Conservation (phyloP, 306 rosid genomes). For the Citrullus amarus region DNA sequence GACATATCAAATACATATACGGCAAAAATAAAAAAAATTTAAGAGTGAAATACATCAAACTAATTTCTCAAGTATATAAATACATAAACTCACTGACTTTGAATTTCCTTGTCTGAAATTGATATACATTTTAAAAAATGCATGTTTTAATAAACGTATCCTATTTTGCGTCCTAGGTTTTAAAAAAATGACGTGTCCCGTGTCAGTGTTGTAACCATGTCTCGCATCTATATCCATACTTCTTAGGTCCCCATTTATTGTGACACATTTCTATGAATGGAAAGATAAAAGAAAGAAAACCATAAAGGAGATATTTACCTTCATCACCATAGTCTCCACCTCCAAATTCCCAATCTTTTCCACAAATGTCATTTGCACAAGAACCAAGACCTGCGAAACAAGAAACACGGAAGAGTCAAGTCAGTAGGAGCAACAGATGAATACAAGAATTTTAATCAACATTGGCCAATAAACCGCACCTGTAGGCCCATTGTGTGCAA, state of each 20-base stretch:
- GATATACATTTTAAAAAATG: too few species aligned
- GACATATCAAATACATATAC: too few species aligned
- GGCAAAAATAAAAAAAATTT: too few species aligned
- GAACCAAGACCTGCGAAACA: constrained; percentile 75
- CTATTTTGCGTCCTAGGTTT: too few species aligned
- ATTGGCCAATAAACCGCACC: constrained; percentile 26
- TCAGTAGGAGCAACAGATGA: neutral
- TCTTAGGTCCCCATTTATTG: neutral
- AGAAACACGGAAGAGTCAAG: neutral
- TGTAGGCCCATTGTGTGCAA: constrained; percentile 87
- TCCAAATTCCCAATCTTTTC: constrained; percentile 68
- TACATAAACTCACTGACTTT: too few species aligned
- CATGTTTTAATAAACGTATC: too few species aligned
- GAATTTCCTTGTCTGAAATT: too few species aligned
- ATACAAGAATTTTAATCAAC: neutral
- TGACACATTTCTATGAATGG: neutral
- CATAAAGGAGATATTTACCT: constrained; percentile 30
- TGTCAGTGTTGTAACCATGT: too few species aligned
- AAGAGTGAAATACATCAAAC: too few species aligned
- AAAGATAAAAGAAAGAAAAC: neutral
- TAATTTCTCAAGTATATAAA: too few species aligned
- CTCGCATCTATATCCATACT: too few species aligned
- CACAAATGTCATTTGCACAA: constrained; percentile 68
- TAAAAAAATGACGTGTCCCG: too few species aligned
- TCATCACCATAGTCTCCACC: constrained; percentile 86